Base-by-base conservation (phyloP, 768 basidiomycete species). In the Heimioporus sp. region DNA sequence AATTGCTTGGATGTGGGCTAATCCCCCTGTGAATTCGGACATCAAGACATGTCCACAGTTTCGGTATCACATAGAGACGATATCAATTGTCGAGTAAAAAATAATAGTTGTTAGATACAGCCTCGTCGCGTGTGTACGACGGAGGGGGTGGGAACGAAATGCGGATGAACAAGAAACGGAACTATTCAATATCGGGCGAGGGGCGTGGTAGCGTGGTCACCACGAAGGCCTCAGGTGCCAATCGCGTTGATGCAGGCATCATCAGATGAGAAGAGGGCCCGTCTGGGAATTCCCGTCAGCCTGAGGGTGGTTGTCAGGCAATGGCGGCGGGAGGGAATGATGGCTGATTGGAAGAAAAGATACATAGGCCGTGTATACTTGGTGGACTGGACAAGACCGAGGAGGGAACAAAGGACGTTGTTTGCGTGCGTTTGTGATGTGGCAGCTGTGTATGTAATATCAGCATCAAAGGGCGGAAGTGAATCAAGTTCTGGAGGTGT, bases 1-100 rank as follows among this genome's bases (percentile, higher is more conserved):
- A 28, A 28, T 28, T 28, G 5, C 24, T 4, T 28, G 24, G 24
- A 7, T 28, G 24, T 28, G 24, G 24, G 54, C n/a, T 1, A 31
- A 54, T 47, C 54, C 12, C 32, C 19, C 16, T 48, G 43, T 58
- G 56, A n/a, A 21, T 34, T 21, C 45, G 31, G 52, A 19, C 31
- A 53, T 53, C 35, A 32, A 16, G 17, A 34, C 20, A n/a, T 44
- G 19, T 32, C 19, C 16, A 16, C 21, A 24, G 40, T 43, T 49
- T 43, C 24, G 32, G 41, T 49, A 34, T 12, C 41, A 31, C 39
- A 20, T 34, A 48, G 48, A 17, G 13, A 44, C 17, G 49, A 39
- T 44, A 50, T 20, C n/a, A 17, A 30, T 34, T 28, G 43, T 46
- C 36, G 43, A 44, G 28, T 4, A 31, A 50, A 44, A 31, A 50